Percentiles rank a stretch among this genome's conserved stretches.
Evolutionary conservation across 129 eudicot species (phyloP).

Genomic region (Helichrysum umbraculigerum): DNA sequence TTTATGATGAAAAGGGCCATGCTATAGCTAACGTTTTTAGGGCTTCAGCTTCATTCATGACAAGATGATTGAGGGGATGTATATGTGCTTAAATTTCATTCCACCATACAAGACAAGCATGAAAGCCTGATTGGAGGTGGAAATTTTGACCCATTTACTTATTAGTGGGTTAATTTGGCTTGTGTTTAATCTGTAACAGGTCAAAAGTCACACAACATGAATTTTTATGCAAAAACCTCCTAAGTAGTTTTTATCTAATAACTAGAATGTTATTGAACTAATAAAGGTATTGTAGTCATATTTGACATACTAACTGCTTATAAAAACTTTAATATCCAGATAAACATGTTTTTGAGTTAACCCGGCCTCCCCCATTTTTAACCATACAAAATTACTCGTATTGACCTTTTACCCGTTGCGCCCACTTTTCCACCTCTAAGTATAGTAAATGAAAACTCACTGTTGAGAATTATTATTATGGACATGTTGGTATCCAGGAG

Average conservation of each 20-base stretch:
- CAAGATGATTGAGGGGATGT: neutral
- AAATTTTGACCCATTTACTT: neutral
- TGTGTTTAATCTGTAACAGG: neutral
- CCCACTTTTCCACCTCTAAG: no score
- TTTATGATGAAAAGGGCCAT: neutral
- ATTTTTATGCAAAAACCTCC: neutral
- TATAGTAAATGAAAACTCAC: slow-evolving; percentile 45
- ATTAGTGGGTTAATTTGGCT: neutral
- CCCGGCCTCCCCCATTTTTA: neutral
- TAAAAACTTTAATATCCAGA: no score
- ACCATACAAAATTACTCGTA: neutral
- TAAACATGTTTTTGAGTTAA: neutral
- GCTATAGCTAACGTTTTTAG: neutral
- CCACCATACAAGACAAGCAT: neutral
- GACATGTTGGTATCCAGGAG: slow-evolving; percentile 56
- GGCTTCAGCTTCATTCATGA: neutral
- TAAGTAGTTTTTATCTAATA: no score
- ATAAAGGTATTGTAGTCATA: neutral
- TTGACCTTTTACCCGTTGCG: neutral
- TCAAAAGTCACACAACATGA: neutral
- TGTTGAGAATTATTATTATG: slow-evolving; percentile 61
- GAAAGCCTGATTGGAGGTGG: neutral
- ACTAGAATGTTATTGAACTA: neutral
- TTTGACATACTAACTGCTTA: neutral
- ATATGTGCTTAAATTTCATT: slow-evolving; percentile 5